Percentiles rank a stretch among this genome's conserved stretches.
phyloP scores from a whole-genome alignment of 495 filamentous ascomycete genomes.

The Tuber magnatum region DNA sequence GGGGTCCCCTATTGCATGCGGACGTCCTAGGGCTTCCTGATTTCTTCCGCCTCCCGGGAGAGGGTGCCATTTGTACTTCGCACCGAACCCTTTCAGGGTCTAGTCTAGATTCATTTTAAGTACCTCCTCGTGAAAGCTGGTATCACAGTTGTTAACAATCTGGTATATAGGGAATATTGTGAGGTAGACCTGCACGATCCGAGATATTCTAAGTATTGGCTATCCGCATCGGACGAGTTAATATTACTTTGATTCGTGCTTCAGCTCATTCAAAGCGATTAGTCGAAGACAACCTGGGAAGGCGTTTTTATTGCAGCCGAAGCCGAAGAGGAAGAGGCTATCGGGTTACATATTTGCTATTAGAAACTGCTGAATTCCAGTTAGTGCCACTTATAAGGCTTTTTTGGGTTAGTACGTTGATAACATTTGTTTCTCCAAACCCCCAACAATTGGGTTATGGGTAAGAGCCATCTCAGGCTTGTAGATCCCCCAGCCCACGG shows the following conservation, averaged over 20 bases:
- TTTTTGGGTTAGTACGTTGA: not conserved
- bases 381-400: not conserved
- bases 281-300: not conserved
- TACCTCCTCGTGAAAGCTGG: not conserved
- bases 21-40: not conserved
- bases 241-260: not conserved
- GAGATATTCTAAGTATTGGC: not conserved
- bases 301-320: not conserved
- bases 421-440: not conserved
- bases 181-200: not conserved
- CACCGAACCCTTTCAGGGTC: not conserved
- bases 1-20: not conserved
- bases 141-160: not conserved
- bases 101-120: not conserved
- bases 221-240: not conserved
- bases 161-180: not conserved
- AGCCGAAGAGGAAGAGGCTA: not conserved
- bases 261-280: not conserved
- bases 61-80: not conserved
- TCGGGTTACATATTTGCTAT: not conserved
- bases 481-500: not conserved
- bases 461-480: not conserved
- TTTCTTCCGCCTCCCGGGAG: not conserved
- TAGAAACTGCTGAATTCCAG: not conserved
- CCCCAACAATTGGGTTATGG: not conserved